Percentiles rank a stretch among this genome's conserved stretches.
Conservation (phyloP, 1,139 yeast species). For the Yamadazyma songkhlaensis region DNA sequence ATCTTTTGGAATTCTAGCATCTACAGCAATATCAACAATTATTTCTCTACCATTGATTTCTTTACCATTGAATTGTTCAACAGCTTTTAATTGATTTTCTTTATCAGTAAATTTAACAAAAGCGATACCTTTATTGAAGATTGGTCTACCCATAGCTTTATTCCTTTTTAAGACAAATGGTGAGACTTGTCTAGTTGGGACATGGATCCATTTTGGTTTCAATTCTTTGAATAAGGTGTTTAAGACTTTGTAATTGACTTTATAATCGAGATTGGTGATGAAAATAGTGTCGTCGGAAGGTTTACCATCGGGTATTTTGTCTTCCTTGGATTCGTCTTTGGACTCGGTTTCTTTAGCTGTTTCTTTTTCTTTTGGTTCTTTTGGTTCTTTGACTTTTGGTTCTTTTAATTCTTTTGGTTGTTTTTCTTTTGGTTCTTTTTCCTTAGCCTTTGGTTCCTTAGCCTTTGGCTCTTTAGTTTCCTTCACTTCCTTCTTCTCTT, state of each 20-base stretch:
- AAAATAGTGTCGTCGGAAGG: conserved; percentile 56
- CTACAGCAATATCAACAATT: conserved; percentile 57
- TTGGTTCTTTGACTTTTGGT: neutral
- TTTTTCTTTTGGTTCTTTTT: conserved; percentile 36
- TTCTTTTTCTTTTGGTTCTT: neutral
- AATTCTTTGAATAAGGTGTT: conserved; percentile 43
- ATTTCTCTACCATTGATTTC: conserved; percentile 53
- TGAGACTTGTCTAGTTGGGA: conserved; percentile 51
- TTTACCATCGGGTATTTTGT: conserved; percentile 47
- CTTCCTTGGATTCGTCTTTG: conserved; percentile 10
- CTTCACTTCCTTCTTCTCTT: conserved; percentile 38
- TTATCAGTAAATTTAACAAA: conserved; percentile 53
- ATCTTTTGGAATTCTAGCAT: conserved; percentile 34
- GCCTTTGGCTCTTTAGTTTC: conserved; percentile 11
- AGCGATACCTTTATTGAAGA: conserved; percentile 62
- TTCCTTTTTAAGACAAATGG: conserved; percentile 35
- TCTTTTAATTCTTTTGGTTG: conserved; percentile 36
- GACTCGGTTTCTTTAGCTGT: conserved; percentile 33
- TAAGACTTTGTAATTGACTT: conserved; percentile 43
- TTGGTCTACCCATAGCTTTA: conserved; percentile 36
- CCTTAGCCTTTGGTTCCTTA: conserved; percentile 21
- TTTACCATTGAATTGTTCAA: conserved; percentile 51
- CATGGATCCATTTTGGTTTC: conserved; percentile 54
- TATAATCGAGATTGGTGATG: conserved; percentile 55
- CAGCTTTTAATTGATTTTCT: conserved; percentile 47